Evolutionary conservation across 1,139 yeast species (phyloP).

Genomic region (Geotrichum candidum): DNA sequence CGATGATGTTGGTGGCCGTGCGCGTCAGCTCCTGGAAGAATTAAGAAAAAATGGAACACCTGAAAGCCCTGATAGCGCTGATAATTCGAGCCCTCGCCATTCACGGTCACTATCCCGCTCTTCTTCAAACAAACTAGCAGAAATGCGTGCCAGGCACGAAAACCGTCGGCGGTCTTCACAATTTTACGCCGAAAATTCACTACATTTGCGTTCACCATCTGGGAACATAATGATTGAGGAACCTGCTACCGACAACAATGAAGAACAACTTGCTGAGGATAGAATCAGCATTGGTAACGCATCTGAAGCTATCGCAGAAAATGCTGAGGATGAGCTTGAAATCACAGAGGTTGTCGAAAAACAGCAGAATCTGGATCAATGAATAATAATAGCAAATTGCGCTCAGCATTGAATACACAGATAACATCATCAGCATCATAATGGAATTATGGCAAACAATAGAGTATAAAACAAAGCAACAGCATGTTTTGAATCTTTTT

Average conservation of each 20-base stretch:
- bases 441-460: neutral
- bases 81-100: neutral
- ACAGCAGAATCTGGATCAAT: neutral
- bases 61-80: neutral
- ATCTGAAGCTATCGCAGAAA: neutral
- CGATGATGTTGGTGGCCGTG: conserved; percentile 51
- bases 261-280: neutral
- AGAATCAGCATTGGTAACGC: neutral
- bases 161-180: conserved; percentile 8
- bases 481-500: neutral
- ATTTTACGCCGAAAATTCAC: neutral
- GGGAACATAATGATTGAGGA: neutral
- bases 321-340: neutral
- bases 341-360: neutral
- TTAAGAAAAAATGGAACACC: conserved; percentile 37
- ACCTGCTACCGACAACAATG: neutral
- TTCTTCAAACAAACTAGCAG: conserved; percentile 13
- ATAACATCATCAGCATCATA: neutral
- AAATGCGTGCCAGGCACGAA: conserved; percentile 19
- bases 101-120: conserved; percentile 1
- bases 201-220: neutral
- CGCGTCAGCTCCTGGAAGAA: conserved; percentile 54
- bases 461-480: neutral
- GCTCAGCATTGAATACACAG: neutral
- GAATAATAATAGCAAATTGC: neutral